phyloP scores from a whole-genome alignment of 2,329 filamentous ascomycete species.

The Xylaria sp. region DNA sequence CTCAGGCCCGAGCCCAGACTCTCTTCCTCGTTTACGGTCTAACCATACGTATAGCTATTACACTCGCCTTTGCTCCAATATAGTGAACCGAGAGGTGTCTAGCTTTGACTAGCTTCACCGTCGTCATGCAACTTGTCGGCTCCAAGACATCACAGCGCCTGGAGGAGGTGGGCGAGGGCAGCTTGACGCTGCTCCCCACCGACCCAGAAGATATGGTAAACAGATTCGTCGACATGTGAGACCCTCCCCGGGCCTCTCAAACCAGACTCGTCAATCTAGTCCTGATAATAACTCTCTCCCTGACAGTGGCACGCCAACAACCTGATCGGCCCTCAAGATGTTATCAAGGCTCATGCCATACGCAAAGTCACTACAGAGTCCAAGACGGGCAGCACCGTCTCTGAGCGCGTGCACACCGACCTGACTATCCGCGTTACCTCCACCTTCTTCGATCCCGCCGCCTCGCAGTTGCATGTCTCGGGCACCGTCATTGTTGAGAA shows the following conservation, averaged over 20 bases:
- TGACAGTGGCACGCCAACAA: slow-evolving; percentile 68
- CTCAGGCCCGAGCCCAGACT: too few relatives aligned
- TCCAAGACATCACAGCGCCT: slow-evolving; percentile 52
- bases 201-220: slow-evolving; percentile 56
- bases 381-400: slow-evolving; percentile 57
- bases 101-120: neutral
- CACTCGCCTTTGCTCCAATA: neutral
- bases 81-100: neutral
- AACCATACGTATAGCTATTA: neutral
- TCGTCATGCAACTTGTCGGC: slow-evolving; percentile 52
- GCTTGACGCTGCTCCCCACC: slow-evolving; percentile 53
- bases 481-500: slow-evolving; percentile 65
- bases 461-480: slow-evolving; percentile 65
- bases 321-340: slow-evolving; percentile 64
- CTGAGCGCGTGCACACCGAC: slow-evolving; percentile 65
- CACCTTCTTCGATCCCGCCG: slow-evolving; percentile 67
- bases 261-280: neutral
- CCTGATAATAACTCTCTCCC: slow-evolving; percentile 19
- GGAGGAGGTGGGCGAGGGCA: slow-evolving; percentile 52
- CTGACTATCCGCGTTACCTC: slow-evolving; percentile 66
- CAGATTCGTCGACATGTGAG: slow-evolving; percentile 9
- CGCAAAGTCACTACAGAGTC: slow-evolving; percentile 63
- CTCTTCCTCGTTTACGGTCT: neutral
- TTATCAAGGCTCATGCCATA: slow-evolving; percentile 64
- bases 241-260: neutral